These are phyloP conservation scores for Patellaria atrata DNA, from an alignment of 495 filamentous ascomycete genomes.

Conservation along the genomic window DNA sequence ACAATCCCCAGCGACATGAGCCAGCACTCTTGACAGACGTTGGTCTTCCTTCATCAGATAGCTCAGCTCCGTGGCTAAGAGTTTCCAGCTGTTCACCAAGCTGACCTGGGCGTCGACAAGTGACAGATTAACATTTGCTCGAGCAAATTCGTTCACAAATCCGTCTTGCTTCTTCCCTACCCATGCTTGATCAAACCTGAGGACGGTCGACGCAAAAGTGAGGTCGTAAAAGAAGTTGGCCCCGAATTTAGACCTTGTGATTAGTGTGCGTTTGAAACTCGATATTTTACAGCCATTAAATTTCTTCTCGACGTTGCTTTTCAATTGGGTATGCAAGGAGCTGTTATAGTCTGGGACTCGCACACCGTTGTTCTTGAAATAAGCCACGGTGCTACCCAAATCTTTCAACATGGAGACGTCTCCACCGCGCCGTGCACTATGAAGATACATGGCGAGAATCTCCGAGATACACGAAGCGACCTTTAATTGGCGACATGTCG, in stretches of 20 bases:
- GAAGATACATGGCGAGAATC: slow-evolving; percentile 81
- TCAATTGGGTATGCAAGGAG: slow-evolving; percentile 72
- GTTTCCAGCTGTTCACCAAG: slow-evolving; percentile 80
- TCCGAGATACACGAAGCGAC: slow-evolving; percentile 74
- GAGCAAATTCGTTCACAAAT: slow-evolving; percentile 63
- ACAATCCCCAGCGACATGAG: slow-evolving; percentile 54
- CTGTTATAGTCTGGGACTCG: slow-evolving; percentile 62
- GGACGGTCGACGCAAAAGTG: slow-evolving; percentile 52
- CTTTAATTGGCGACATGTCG: no score
- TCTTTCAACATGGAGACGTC: slow-evolving; percentile 49
- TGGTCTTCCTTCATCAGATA: slow-evolving; percentile 44
- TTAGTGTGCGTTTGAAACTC: slow-evolving; percentile 60
- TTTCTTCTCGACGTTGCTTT: slow-evolving; percentile 65
- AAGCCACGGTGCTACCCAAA: slow-evolving; percentile 58
- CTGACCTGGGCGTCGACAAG: slow-evolving; percentile 84
- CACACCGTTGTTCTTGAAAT: slow-evolving; percentile 61
- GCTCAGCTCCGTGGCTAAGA: slow-evolving; percentile 72
- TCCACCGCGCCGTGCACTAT: slow-evolving; percentile 61
- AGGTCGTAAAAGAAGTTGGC: slow-evolving; percentile 70
- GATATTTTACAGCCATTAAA: slow-evolving; percentile 54
- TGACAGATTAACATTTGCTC: slow-evolving; percentile 79
- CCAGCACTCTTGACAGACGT: slow-evolving; percentile 51
- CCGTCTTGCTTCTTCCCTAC: slow-evolving; percentile 48
- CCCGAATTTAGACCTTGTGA: slow-evolving; percentile 50
- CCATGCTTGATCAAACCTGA: slow-evolving; percentile 69